Base-by-base conservation (phyloP, 208 protist genomes). In the Herpetomonas samuelpessoai region DNA sequence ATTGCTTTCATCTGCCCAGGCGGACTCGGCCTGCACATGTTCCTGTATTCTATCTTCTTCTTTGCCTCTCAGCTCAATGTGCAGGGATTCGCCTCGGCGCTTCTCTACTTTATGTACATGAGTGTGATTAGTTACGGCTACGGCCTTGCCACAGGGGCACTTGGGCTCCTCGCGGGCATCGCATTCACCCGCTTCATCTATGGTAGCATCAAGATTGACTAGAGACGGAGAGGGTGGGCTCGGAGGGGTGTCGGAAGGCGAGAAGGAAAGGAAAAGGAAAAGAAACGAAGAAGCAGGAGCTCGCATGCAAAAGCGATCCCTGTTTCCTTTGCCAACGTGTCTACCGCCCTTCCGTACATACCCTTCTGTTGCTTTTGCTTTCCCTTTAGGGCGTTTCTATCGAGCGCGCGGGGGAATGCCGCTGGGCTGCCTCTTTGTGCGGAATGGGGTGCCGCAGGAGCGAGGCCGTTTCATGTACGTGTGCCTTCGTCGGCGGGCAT, bases 91-190 rank as follows among this genome's bases (percentile, higher is more conserved):
- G 67, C 77, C 3, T 91, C 88, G 2, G 75, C 68, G 7, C 53
- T 97, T 18, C 59, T 96, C 27, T 97, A 92, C 71, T 96, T 97
- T 78, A 41, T 78, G 31, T 97, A 96, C 68, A 95, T 95, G 86
- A 62, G 72, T 1, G 65, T 95, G 21, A 12, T 93, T 7, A 87
- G 85, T 10, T 84, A 76, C 45, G 62, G 75, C 21, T 96, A 96
- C 64, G 86, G 88, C 16, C 51, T 96, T 7, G 76, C 81, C 1
- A 74, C 89, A 16, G 93, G 93, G 12, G 78, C 86, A 3, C 82
- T 97, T 48, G 93, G 93, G 10, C 59, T 97, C 26, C 70, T 71
- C 10, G 68, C 83, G 3, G 78, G 81, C 22, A 85, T 95, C 35
- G 30, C 66, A 14, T 97, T 97, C 74, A 78, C 93, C 1, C 83